Evolutionary conservation across 169 alveolate species (phyloP), one percentile per base, ranked within the genome.

Genomic region (Pseudocohnilembus persalinus): DNA sequence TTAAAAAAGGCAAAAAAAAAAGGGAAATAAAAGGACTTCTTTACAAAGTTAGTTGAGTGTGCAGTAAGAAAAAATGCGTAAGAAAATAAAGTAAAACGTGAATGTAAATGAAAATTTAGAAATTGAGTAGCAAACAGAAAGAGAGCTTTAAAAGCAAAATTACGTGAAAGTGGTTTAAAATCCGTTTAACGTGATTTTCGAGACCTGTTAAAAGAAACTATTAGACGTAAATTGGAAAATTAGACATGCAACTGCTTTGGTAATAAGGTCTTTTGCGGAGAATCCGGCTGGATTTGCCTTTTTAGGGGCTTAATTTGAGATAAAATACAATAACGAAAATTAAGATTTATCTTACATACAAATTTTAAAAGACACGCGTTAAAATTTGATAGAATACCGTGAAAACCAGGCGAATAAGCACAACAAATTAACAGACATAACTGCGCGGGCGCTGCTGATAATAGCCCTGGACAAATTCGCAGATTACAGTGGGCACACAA

Each of bases 161-260:
- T 11, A 49, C 26, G 68, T 49, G 68, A 49, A 49, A 20, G 68
- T 49, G 26, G 20, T 49, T 20, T 4, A 11, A 20, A 49, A 49
- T 0, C 84, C 84, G 64, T 79, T 49, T 64, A 79, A 79, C 30
- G 64, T 35, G 20, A 63, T 79, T 33, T 79, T 29, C 29, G 64
- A 72, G 49, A 1, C 35, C 29, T 79, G 84, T 29, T 16, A 49
- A 27, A 49, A 49, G 35, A 79, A 79, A 28, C 29, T 79, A 20
- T 34, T 79, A 20, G 64, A 72, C 28, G 29, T 68, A 1, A 79
- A 68, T 1, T 79, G 84, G 84, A 63, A 79, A 79, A 79, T 79
- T 1, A 64, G 84, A 35, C 84, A 79, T 29, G 34, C 65, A 16
- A 29, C 76, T 4, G 84, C 84, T 26, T 28, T 79, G 63, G 76